phyloP scores from a whole-genome alignment of 768 basidiomycete genomes.

The Tubosaeta sp. region DNA sequence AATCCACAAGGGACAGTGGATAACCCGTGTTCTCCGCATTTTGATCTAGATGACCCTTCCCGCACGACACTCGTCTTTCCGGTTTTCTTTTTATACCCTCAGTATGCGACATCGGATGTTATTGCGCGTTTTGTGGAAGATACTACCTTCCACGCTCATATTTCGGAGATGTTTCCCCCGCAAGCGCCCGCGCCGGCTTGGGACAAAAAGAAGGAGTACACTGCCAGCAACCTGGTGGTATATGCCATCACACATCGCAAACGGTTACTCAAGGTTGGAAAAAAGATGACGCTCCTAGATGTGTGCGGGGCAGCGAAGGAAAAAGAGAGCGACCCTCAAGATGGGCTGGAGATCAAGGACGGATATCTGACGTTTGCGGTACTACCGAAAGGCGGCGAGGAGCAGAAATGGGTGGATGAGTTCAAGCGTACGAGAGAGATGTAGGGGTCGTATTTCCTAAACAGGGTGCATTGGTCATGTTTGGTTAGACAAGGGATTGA shows the following conservation, averaged over 20 bases:
- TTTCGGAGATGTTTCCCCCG: constrained; percentile 81
- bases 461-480: constrained; percentile 24
- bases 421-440: constrained; percentile 62
- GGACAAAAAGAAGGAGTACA: constrained; percentile 72
- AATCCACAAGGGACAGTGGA: constrained; percentile 45
- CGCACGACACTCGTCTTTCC: constrained; percentile 69
- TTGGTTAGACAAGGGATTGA: constrained; percentile 19
- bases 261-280: constrained; percentile 85
- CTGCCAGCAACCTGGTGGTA: constrained; percentile 57
- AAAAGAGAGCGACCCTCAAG: constrained; percentile 54
- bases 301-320: constrained; percentile 62
- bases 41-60: constrained; percentile 61
- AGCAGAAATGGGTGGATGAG: constrained; percentile 83
- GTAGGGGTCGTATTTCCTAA: constrained; percentile 13
- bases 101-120: constrained; percentile 83
- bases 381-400: constrained; percentile 69
- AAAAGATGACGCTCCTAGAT: constrained; percentile 81
- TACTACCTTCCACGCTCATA: constrained; percentile 74
- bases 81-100: constrained; percentile 91
- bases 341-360: constrained; percentile 83
- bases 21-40: constrained; percentile 60
- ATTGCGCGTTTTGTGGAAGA: constrained; percentile 83
- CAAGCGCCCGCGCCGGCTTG: constrained; percentile 61
- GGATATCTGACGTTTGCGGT: constrained; percentile 79
- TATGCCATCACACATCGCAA: constrained; percentile 79